Percentiles rank a stretch among this genome's conserved stretches.
Evolutionary conservation across 2,329 filamentous ascomycete genomes (phyloP).

Genomic region (Ceratocystis lukuohia): DNA sequence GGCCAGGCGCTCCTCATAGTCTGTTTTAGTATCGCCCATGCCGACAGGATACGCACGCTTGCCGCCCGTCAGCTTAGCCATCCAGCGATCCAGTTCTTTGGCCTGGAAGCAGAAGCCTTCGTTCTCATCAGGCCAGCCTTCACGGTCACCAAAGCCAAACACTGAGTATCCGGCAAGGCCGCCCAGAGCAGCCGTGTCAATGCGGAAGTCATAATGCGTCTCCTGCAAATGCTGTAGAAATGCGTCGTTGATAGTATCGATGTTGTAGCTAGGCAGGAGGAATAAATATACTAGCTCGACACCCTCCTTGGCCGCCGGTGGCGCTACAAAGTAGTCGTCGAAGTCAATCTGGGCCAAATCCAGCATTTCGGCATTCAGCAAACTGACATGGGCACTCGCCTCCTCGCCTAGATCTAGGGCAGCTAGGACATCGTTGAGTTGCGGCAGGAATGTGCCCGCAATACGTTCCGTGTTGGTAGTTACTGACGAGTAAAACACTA

Average conservation of each 20-base stretch:
- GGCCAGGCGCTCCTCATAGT: constrained; percentile 49
- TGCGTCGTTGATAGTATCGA: constrained; percentile 78
- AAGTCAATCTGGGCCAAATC: constrained; percentile 81
- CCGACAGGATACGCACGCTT: constrained; percentile 84
- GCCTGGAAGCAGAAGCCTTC: constrained; percentile 92
- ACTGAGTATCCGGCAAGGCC: constrained; percentile 74
- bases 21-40: constrained; percentile 71
- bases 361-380: constrained; percentile 48
- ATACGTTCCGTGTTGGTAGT: constrained; percentile 70
- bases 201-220: constrained; percentile 91
- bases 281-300: constrained; percentile 68
- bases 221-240: constrained; percentile 80
- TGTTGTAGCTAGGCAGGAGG: constrained; percentile 83
- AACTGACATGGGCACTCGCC: constrained; percentile 24
- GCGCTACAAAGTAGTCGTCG: constrained; percentile 78
- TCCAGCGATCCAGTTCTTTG: constrained; percentile 82
- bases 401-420: constrained; percentile 28
- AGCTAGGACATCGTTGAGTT: constrained; percentile 40
- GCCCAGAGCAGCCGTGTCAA: constrained; percentile 75
- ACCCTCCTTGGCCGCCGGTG: constrained; percentile 47
- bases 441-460: constrained; percentile 48
- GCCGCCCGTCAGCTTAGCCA: constrained; percentile 81
- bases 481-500: constrained; percentile 83
- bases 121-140: constrained; percentile 82
- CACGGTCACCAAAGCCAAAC: constrained; percentile 82